These are phyloP conservation scores for Cantharellus cinnabarinus DNA, from an alignment of 768 basidiomycete species.

Conservation along the genomic window DNA sequence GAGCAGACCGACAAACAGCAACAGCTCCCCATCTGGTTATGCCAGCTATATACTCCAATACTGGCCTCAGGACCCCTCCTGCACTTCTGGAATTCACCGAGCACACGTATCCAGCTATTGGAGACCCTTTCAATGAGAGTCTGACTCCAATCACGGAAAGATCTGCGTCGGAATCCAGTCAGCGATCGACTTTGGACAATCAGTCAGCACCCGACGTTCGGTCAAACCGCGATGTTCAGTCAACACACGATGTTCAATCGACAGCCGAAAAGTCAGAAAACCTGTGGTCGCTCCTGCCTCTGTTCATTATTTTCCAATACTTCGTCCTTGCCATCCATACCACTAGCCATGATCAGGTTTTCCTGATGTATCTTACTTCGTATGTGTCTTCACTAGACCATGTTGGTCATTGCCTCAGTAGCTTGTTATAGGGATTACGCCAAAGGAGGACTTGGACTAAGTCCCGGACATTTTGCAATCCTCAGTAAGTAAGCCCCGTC, in stretches of 20 bases:
- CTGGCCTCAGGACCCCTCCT: conserved; percentile 9
- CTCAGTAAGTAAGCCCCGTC: conserved; percentile 32
- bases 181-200: neutral
- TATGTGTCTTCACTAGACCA: conserved; percentile 22
- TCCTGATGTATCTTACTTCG: conserved; percentile 83
- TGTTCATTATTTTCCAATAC: conserved; percentile 77
- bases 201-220: neutral
- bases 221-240: neutral
- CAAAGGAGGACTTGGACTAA: conserved; percentile 76
- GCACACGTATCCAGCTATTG: neutral
- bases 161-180: neutral
- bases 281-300: conserved; percentile 54
- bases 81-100: neutral
- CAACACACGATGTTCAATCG: neutral
- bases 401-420: neutral
- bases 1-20: neutral
- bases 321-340: conserved; percentile 74
- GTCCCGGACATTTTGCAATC: conserved; percentile 81
- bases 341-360: conserved; percentile 78
- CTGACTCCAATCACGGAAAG: neutral
- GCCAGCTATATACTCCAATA: conserved; percentile 12
- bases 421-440: conserved; percentile 39
- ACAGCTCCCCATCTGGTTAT: conserved; percentile 1
- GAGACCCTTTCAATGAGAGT: neutral
- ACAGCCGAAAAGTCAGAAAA: conserved; percentile 14